These are phyloP conservation scores for Rhinocladiella similis DNA, from an alignment of 2,329 filamentous ascomycete species.

Conservation along the genomic window DNA sequence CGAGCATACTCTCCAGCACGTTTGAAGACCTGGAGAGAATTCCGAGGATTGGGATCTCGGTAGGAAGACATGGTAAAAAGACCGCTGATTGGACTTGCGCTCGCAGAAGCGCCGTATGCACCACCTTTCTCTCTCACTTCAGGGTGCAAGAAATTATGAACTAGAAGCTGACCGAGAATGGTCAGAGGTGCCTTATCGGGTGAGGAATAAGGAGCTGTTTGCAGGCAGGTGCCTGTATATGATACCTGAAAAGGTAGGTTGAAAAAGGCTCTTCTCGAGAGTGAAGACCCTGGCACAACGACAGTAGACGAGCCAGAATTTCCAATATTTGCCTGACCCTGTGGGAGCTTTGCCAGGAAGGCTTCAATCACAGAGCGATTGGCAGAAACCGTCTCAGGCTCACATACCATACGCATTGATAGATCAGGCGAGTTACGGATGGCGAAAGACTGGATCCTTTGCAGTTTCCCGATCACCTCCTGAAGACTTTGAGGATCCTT, in stretches of 20 bases:
- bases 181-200: constrained; percentile 76
- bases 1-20: constrained; percentile 80
- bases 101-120: constrained; percentile 90
- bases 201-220: constrained; percentile 80
- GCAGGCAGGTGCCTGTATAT: constrained; percentile 80
- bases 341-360: constrained; percentile 67
- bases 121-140: constrained; percentile 98
- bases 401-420: constrained; percentile 83
- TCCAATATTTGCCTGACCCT: constrained; percentile 40
- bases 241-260: constrained; percentile 96
- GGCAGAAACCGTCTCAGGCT: constrained; percentile 65
- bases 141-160: constrained; percentile 94
- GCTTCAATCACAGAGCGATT: constrained; percentile 71
- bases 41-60: constrained; percentile 90
- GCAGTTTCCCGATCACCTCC: constrained; percentile 79
- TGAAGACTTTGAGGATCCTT: constrained; percentile 67
- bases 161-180: constrained; percentile 86
- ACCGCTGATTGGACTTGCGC: constrained; percentile 75
- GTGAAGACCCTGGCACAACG: constrained; percentile 39
- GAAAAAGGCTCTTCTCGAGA: constrained; percentile 74
- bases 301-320: constrained; percentile 24
- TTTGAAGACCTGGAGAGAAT: constrained; percentile 81
- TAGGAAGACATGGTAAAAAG: constrained; percentile 96
- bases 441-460: constrained; percentile 77
- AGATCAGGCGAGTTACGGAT: constrained; percentile 67